Evolutionary conservation across 1,284 basidiomycete genomes (phyloP), one percentile per base, ranked within the genome.

Genomic region (Rhizoctonia solani): DNA sequence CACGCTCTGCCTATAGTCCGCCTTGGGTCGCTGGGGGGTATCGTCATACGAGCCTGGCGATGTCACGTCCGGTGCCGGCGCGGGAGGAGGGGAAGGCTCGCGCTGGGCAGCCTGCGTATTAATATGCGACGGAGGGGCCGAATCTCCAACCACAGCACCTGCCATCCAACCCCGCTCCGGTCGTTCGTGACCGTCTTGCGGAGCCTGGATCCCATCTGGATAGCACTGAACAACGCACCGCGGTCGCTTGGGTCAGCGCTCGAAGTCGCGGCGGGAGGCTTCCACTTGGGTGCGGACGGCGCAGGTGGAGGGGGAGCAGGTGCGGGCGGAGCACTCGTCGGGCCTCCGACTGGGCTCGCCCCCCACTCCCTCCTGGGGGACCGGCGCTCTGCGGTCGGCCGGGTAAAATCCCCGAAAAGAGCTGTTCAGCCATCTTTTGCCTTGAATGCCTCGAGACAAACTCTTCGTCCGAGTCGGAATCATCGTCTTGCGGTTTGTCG

Each of bases 131-230:
- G 92, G 90, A n/a, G 92, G 88, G 1, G 85, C 85, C 50, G 77
- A 76, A 69, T 92, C 90, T 32, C 89, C 79, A 11, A 98, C 74
- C 5, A 97, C 90, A 58, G 79, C 85, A 1, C 95, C 95, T 13
- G 88, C 82, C 87, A 80, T 0, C 82, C 76, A 4, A 89, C 85
- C 0, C 77, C 85, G 71, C 91, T 93, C 71, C 90, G 88, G 75
- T 98, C 96, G 67, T 89, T 85, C 1, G 95, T 98, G 70, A 87
- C 82, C 0, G 93, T 79, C 77, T 93, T 93, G 68, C 83, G 85
- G 69, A 99, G 79, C 70, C 80, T 83, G 39, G 85, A 78, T 1
- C 96, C 96, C 4, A 87, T 85, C 74, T 93, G 88, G 72, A 99
- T 99, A 14, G 92, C 87, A 13, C 81, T 80, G 68, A 99, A 78